Conservation (phyloP, 148 eudicot species). For the Dianthus caryophyllus region DNA sequence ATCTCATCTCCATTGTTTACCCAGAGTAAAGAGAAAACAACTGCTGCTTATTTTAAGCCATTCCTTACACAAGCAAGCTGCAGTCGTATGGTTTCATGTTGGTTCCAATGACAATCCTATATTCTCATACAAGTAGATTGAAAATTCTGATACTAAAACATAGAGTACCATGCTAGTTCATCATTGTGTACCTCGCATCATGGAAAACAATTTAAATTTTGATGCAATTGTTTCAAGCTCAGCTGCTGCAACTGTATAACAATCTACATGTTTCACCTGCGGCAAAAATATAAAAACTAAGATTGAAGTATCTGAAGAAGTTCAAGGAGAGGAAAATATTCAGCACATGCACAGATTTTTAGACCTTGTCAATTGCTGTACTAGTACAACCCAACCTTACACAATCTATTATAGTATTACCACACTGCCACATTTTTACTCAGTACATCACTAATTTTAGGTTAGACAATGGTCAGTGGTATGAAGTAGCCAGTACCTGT, state of each 20-base stretch:
- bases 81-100: not conserved
- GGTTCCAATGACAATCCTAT: not conserved
- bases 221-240: slow-evolving; percentile 78
- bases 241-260: slow-evolving; percentile 53
- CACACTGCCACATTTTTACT: not conserved
- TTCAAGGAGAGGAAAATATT: not conserved
- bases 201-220: slow-evolving; percentile 67
- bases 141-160: not conserved
- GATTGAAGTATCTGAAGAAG: not conserved
- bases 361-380: slow-evolving; percentile 1
- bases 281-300: slow-evolving; percentile 5
- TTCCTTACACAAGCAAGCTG: not conserved
- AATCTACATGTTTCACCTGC: slow-evolving; percentile 89
- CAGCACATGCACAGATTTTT: not conserved
- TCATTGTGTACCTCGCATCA: slow-evolving; percentile 79
- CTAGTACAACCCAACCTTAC: not conserved
- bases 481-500: slow-evolving; percentile 2
- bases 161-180: not conserved
- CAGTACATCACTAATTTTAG: not conserved
- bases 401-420: not conserved
- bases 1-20: not conserved
- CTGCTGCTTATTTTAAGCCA: not conserved
- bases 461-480: not conserved
- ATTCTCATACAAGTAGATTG: not conserved
- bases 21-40: not conserved